These are phyloP conservation scores for Trypanosoma vivax DNA, from an alignment of 208 protist genomes.

Conservation along the genomic window DNA sequence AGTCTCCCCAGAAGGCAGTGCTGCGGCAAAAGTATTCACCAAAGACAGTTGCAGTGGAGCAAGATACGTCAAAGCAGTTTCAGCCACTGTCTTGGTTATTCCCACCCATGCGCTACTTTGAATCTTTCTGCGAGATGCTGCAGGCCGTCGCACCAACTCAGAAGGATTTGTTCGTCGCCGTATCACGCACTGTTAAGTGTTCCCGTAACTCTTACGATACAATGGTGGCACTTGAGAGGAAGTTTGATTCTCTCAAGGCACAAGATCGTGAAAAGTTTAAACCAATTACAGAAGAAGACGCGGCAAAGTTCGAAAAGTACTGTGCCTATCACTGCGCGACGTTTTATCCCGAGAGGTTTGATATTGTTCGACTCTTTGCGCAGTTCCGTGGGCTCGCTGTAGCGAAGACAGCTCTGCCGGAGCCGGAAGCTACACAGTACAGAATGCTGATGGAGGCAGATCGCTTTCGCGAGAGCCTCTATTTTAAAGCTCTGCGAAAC, in stretches of 20 bases:
- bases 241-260: conserved; percentile 29
- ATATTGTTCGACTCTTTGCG: conserved; percentile 64
- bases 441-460: conserved; percentile 41
- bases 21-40: conserved; percentile 26
- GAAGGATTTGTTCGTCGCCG: conserved; percentile 29
- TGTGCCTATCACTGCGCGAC: conserved; percentile 48
- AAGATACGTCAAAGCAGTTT: background rate
- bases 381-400: conserved; percentile 41
- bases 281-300: conserved; percentile 59
- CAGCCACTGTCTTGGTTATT: conserved; percentile 15
- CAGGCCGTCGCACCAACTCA: conserved; percentile 56
- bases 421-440: conserved; percentile 28
- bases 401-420: conserved; percentile 10
- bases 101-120: conserved; percentile 65
- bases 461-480: conserved; percentile 50
- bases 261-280: conserved; percentile 36
- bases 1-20: conserved; percentile 14
- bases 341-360: conserved; percentile 36
- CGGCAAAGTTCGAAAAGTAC: conserved; percentile 55
- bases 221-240: conserved; percentile 17
- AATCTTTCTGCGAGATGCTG: conserved; percentile 81
- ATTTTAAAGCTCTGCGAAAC: conserved; percentile 41
- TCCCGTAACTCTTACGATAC: conserved; percentile 20
- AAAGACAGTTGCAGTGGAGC: conserved; percentile 1
- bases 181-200: conserved; percentile 26